phyloP scores from a whole-genome alignment of 1,284 basidiomycete genomes.

The Mycosarcoma mackinlayi region DNA sequence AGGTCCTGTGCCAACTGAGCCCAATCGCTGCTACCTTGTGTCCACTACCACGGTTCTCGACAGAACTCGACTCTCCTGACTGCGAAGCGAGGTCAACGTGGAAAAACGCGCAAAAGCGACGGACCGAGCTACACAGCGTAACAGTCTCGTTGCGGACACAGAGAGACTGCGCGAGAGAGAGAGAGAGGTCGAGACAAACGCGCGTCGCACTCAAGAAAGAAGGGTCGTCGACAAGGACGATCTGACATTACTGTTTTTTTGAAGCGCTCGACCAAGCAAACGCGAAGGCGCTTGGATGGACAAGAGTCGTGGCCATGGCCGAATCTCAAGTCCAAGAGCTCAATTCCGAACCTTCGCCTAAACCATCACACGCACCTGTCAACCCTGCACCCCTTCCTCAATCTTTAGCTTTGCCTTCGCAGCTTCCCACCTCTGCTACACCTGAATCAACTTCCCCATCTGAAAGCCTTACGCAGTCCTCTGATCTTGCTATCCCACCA shows the following conservation, averaged over 20 bases:
- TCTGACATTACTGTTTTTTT: slow-evolving; percentile 23
- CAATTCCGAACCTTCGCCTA: slow-evolving; percentile 25
- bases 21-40: no score
- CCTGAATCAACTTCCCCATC: slow-evolving; percentile 1
- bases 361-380: slow-evolving; percentile 20
- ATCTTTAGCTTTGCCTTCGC: slow-evolving; percentile 3
- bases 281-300: slow-evolving; percentile 10
- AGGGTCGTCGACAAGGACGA: slow-evolving; percentile 13
- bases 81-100: no score
- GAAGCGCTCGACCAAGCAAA: no score
- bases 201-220: neutral
- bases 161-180: no score
- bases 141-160: no score
- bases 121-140: no score
- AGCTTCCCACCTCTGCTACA: slow-evolving; percentile 2
- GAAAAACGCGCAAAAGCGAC: no score
- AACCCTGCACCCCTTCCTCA: slow-evolving; percentile 10
- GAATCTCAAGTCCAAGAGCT: slow-evolving; percentile 18
- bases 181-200: neutral
- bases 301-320: slow-evolving; percentile 17
- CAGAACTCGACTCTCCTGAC: no score
- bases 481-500: slow-evolving; percentile 1
- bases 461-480: neutral
- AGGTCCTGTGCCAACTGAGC: no score
- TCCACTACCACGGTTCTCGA: no score